These are phyloP conservation scores for Haberlea rhodopensis DNA, from an alignment of 257 asterid species.

Conservation along the genomic window DNA sequence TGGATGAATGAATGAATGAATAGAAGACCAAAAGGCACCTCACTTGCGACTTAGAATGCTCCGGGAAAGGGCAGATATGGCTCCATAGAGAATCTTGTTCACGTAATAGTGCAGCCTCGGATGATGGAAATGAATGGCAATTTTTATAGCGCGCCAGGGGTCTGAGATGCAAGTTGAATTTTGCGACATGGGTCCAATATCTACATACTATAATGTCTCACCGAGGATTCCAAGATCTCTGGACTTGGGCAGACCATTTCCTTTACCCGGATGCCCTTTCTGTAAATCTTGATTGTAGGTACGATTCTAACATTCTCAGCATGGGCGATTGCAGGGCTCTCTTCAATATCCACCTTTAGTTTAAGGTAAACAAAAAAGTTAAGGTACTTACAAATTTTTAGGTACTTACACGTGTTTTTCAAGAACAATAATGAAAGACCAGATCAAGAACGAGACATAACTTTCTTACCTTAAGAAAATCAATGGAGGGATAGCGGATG, in stretches of 20 bases:
- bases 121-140: slow-evolving; percentile 20
- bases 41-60: slow-evolving; percentile 40
- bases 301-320: slow-evolving; percentile 68
- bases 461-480: slow-evolving; percentile 67
- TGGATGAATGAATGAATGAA: slow-evolving; percentile 70
- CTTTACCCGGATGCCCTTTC: slow-evolving; percentile 57
- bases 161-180: slow-evolving; percentile 22
- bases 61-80: slow-evolving; percentile 45
- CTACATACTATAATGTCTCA: slow-evolving; percentile 70
- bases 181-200: slow-evolving; percentile 19
- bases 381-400: too few relatives aligned
- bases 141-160: slow-evolving; percentile 27
- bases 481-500: slow-evolving; percentile 61
- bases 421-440: neutral
- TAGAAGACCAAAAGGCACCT: slow-evolving; percentile 39
- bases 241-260: slow-evolving; percentile 80
- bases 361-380: neutral
- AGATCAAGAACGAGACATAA: neutral
- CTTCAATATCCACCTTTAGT: slow-evolving; percentile 75
- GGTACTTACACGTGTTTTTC: neutral
- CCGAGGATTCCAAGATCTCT: slow-evolving; percentile 77
- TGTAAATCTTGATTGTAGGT: slow-evolving; percentile 83
- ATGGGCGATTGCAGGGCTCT: slow-evolving; percentile 47
- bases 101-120: slow-evolving; percentile 32
- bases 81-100: slow-evolving; percentile 48